Conservation (phyloP, 768 basidiomycete genomes). For the Crucibulum laeve region DNA sequence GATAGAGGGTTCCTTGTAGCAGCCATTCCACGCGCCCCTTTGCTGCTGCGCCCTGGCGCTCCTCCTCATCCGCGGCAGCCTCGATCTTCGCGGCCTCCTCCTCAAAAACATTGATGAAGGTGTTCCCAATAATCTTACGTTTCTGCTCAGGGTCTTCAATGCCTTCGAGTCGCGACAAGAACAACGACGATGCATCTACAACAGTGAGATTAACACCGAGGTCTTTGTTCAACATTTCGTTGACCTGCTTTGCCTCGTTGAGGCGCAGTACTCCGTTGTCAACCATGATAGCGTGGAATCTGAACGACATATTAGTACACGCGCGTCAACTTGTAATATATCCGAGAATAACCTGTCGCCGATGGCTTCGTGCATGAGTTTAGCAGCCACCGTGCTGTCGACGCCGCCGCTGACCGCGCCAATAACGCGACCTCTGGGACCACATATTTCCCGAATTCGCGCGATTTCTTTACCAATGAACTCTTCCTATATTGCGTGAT, state of each 20-base stretch:
- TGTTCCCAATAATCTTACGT: constrained; percentile 98
- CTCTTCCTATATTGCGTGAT: constrained; percentile 59
- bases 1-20: constrained; percentile 95
- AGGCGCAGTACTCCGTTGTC: constrained; percentile 95
- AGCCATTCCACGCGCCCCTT: constrained; percentile 97
- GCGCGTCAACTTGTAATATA: constrained; percentile 5
- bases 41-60: constrained; percentile 54
- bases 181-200: constrained; percentile 91
- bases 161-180: constrained; percentile 83
- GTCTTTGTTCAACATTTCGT: constrained; percentile 89
- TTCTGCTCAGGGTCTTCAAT: constrained; percentile 96
- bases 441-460: constrained; percentile 92
- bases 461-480: constrained; percentile 97
- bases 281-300: constrained; percentile 99
- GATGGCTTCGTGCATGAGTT: constrained; percentile 99
- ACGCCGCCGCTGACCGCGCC: constrained; percentile 98
- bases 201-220: constrained; percentile 96
- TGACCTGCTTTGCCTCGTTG: constrained; percentile 87
- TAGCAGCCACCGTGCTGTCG: constrained; percentile 96
- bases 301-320: constrained; percentile 20
- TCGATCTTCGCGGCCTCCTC: constrained; percentile 90
- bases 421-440: constrained; percentile 91
- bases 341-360: constrained; percentile 71
- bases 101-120: constrained; percentile 97
- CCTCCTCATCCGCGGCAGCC: constrained; percentile 73